Evolutionary conservation across 2,329 filamentous ascomycete species (phyloP).

Genomic region (Gremmenia infestans): DNA sequence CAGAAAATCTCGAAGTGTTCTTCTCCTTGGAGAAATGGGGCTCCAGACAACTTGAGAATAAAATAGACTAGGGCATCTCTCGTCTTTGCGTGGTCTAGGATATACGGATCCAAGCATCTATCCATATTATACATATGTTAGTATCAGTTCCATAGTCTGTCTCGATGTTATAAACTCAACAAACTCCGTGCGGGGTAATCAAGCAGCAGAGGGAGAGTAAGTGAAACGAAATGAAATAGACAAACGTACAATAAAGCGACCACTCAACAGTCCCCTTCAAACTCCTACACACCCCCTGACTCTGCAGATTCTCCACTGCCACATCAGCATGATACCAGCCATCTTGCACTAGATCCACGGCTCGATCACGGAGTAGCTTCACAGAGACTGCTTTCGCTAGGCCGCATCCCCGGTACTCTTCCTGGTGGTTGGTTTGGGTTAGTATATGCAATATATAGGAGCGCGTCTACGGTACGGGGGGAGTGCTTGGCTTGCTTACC

Average conservation of each 20-base stretch:
- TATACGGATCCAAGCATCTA: too few species aligned
- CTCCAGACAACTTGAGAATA: too few species aligned
- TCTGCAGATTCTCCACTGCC: conserved; percentile 52
- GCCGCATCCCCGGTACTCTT: conserved; percentile 53
- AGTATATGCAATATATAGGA: not conserved
- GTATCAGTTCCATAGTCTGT: too few species aligned
- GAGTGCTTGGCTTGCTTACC: conserved; percentile 23
- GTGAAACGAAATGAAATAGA: too few species aligned
- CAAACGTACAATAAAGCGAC: conserved; percentile 6
- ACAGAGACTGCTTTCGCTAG: conserved; percentile 57
- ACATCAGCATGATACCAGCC: conserved; percentile 61
- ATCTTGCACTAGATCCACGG: conserved; percentile 41
- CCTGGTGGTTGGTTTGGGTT: conserved; percentile 29
- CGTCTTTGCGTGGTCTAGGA: too few species aligned
- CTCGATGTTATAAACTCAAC: too few species aligned
- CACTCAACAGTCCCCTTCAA: conserved; percentile 45
- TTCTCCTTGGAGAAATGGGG: too few species aligned
- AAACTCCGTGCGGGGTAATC: too few species aligned
- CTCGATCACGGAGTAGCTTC: conserved; percentile 51
- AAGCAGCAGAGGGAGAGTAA: too few species aligned
- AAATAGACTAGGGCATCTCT: too few species aligned
- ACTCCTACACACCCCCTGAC: conserved; percentile 57
- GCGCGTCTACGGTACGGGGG: not conserved
- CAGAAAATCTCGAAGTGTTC: too few species aligned
- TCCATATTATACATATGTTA: too few species aligned